A percentile compares a stretch with the other conserved stretches of the same genome.
phyloP scores from a whole-genome alignment of 2,329 filamentous ascomycete species.

The Pseudogymnoascus sp. region DNA sequence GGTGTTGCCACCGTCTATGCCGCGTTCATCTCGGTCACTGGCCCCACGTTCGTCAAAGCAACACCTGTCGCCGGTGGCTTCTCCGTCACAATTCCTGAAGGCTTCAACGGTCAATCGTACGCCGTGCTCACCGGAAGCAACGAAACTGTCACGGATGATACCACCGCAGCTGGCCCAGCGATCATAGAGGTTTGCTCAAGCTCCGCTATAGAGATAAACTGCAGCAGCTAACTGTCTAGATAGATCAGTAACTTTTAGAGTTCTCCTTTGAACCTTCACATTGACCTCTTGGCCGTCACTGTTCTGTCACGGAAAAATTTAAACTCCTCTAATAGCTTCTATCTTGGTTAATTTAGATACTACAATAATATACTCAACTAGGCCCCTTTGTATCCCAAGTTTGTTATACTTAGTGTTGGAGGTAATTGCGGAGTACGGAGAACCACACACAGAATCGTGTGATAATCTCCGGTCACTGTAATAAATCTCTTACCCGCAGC shows the following conservation, averaged over 20 bases:
- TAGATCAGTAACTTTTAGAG: neutral
- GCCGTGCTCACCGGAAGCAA: conserved; percentile 31
- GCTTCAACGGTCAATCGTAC: conserved; percentile 32
- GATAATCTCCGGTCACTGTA: too few species aligned
- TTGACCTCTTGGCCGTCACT: neutral
- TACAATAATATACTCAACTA: too few species aligned
- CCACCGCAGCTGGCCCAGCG: conserved; percentile 30
- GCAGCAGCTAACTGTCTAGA: neutral
- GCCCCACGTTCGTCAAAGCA: conserved; percentile 27
- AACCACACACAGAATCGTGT: too few species aligned
- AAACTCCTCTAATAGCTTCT: too few species aligned
- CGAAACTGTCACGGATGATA: conserved; percentile 29
- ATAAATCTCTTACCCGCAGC: too few species aligned
- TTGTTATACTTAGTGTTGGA: too few species aligned
- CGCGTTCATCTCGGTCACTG: conserved; percentile 33
- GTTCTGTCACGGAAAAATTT: neutral
- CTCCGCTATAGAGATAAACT: neutral
- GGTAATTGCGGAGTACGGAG: too few species aligned
- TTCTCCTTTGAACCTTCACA: neutral
- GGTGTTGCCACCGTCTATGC: conserved; percentile 25
- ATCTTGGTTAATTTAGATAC: too few species aligned
- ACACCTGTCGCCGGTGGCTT: conserved; percentile 21
- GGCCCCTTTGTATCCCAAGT: too few species aligned
- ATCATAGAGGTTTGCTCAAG: conserved; percentile 15
- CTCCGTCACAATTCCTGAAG: conserved; percentile 25